These are phyloP conservation scores for Marchantia paleacea DNA, from an alignment of 225 moss, liverwort and hornwort species.

Conservation along the genomic window DNA sequence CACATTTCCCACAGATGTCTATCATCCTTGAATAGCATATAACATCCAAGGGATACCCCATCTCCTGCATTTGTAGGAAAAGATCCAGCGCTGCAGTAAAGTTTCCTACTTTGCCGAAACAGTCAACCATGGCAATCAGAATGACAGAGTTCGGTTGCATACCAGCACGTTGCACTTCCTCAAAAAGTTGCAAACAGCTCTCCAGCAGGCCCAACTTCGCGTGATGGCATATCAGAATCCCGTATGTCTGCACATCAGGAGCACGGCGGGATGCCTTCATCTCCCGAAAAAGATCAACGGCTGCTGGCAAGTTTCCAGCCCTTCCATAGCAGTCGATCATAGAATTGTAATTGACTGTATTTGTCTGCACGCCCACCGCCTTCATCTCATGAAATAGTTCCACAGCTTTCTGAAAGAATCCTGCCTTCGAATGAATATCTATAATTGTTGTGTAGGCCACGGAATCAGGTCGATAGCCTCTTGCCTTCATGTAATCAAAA, in stretches of 20 bases:
- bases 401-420: slow-evolving; percentile 35
- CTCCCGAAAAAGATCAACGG: slow-evolving; percentile 30
- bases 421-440: slow-evolving; percentile 32
- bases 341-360: slow-evolving; percentile 32
- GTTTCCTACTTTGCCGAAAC: slow-evolving; percentile 35
- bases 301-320: slow-evolving; percentile 36
- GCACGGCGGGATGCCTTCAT: slow-evolving; percentile 28
- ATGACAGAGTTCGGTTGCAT: slow-evolving; percentile 32
- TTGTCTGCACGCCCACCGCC: slow-evolving; percentile 23
- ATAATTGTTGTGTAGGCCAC: slow-evolving; percentile 38
- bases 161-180: slow-evolving; percentile 30
- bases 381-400: slow-evolving; percentile 34
- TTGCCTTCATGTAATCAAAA: slow-evolving; percentile 31
- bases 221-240: slow-evolving; percentile 37
- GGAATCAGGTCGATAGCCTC: slow-evolving; percentile 33
- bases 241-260: slow-evolving; percentile 35
- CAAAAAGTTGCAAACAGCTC: slow-evolving; percentile 31
- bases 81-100: slow-evolving; percentile 32
- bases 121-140: slow-evolving; percentile 39
- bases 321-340: slow-evolving; percentile 38
- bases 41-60: slow-evolving; percentile 23
- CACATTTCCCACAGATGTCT: slow-evolving; percentile 35
- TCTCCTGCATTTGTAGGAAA: slow-evolving; percentile 33
- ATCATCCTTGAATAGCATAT: slow-evolving; percentile 41
- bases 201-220: slow-evolving; percentile 31